Percentiles rank a stretch among this genome's conserved stretches.
Evolutionary conservation across 202 grass and related monocot genomes (phyloP).

Genomic region (Elaeis oleifera): DNA sequence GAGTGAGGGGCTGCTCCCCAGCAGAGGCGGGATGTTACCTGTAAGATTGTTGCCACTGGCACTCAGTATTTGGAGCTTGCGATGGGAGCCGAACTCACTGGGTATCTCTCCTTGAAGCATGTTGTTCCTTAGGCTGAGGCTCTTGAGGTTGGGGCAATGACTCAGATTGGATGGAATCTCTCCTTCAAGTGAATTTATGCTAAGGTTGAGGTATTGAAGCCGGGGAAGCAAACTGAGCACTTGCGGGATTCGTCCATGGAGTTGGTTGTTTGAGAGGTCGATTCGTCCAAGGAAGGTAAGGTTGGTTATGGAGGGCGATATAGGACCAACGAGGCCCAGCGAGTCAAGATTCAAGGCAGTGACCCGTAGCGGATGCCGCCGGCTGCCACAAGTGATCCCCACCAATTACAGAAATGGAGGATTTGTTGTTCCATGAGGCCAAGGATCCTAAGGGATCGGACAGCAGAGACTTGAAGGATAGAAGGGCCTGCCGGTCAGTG

Average conservation of each 20-base stretch:
- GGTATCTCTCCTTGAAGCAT: constrained; percentile 27
- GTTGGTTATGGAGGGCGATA: constrained; percentile 29
- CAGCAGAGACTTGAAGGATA: too few relatives aligned
- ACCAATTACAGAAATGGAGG: constrained; percentile 24
- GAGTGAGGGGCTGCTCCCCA: constrained; percentile 3
- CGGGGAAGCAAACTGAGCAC: too few relatives aligned
- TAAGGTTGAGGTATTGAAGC: too few relatives aligned
- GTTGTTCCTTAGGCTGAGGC: constrained; percentile 15
- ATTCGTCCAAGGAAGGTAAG: constrained; percentile 12
- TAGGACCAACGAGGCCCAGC: constrained; percentile 4
- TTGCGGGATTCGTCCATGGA: constrained; percentile 3
- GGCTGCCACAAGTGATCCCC: constrained; percentile 13
- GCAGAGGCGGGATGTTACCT: constrained; percentile 21
- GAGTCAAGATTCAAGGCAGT: constrained; percentile 15
- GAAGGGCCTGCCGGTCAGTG: too few relatives aligned
- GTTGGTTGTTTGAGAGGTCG: constrained; percentile 6
- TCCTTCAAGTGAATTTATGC: constrained; percentile 10
- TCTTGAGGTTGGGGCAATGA: constrained; percentile 17
- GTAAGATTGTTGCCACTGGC: constrained; percentile 12
- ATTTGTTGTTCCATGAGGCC: constrained; percentile 19
- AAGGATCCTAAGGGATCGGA: not conserved
- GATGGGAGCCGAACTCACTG: constrained; percentile 14
- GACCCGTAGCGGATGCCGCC: not conserved
- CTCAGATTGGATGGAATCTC: constrained; percentile 27
- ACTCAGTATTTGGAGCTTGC: constrained; percentile 7